Evolutionary conservation across 164 flowering plant species (phyloP), one percentile per base, ranked within the genome.

Genomic region (Vitis labrusca): DNA sequence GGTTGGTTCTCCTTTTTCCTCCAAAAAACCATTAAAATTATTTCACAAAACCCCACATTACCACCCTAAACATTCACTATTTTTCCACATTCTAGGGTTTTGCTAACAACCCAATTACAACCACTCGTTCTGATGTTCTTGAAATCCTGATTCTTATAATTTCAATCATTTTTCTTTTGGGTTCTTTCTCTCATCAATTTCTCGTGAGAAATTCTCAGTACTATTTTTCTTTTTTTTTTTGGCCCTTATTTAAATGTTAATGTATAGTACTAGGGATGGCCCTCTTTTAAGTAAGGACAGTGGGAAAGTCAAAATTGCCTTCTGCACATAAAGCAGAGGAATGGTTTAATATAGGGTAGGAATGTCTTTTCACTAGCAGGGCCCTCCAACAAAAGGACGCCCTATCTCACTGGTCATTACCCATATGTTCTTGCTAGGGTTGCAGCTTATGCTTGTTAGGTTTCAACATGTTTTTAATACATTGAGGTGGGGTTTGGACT

Each of bases 41-140:
- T 66, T 44, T 0, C 10, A 37, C 10, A 61, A 47, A 27, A 10
- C 17, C 6, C 37, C 19, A 30, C 52, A 71, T 64, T 27, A 50
- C 59, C 50, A 30, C 19, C 59, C 73, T 23, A 23, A 23, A 37
- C 44, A 0, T 37, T 37, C 44, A 64, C 74, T 50, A 50, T 63
- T 73, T 37, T 51, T 72, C 67, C 69, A 74, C 62, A 69, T 70
- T 52, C 50, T 55, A 29, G 69, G 66, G 65, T 37, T 63, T 67
- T 52, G 48, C 61, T 68, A 30, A 29, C 17, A 61, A 37, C 69
- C 67, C 13, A 69, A 27, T 67, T 66, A 50, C 71, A 63, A 47
- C 68, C 80, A 67, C 71, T 73, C 79, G 71, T 70, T 71, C 52
- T 55, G 47, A 29, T 68, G 61, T 78, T 71, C 49, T 66, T 69